Percentiles rank a stretch among this genome's conserved stretches.
Evolutionary conservation across 768 basidiomycete genomes (phyloP).

Genomic region (Tulasnella sp.): DNA sequence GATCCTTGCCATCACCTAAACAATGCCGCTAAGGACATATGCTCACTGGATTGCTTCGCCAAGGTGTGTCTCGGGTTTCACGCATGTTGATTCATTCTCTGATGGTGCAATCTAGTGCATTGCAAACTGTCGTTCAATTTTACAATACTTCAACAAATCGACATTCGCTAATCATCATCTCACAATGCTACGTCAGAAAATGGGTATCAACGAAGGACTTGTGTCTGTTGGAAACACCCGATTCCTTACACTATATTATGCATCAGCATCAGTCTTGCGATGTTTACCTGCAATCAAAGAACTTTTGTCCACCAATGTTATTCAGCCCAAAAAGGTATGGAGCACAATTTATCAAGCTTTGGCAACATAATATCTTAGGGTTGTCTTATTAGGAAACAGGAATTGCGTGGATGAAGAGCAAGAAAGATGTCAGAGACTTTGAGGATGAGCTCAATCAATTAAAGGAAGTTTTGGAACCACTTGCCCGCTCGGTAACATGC

Average conservation of each 20-base stretch:
- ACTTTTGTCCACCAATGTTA: neutral
- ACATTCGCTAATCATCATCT: conserved; percentile 16
- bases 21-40: conserved; percentile 18
- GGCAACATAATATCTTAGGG: neutral
- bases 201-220: conserved; percentile 7
- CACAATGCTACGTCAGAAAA: conserved; percentile 11
- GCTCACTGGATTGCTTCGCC: conserved; percentile 14
- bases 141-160: conserved; percentile 15
- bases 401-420: conserved; percentile 4
- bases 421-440: neutral
- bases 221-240: conserved; percentile 22
- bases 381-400: conserved; percentile 4
- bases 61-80: conserved; percentile 1
- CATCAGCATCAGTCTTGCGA: conserved; percentile 13
- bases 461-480: conserved; percentile 15
- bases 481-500: conserved; percentile 25
- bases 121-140: conserved; percentile 1
- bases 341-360: neutral
- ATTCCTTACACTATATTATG: conserved; percentile 21
- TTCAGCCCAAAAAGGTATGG: conserved; percentile 1
- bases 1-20: conserved; percentile 20
- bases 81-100: neutral
- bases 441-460: conserved; percentile 2
- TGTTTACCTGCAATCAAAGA: conserved; percentile 19
- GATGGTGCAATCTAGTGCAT: conserved; percentile 4